phyloP scores from a whole-genome alignment of 371 early-diverging fungal genomes.

The Mortierella sp. region DNA sequence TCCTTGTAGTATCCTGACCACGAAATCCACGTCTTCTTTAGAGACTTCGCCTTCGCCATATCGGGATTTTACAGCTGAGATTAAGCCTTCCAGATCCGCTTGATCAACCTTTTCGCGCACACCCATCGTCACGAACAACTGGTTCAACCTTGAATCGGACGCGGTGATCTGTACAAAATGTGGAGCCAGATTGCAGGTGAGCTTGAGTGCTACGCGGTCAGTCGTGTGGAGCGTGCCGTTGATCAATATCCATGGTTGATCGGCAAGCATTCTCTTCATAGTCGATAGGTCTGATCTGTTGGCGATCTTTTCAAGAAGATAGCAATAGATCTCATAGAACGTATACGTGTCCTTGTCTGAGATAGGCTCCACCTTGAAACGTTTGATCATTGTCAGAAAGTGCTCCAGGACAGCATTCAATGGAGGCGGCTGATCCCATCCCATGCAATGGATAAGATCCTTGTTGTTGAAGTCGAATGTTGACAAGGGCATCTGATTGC shows the following conservation, averaged over 20 bases:
- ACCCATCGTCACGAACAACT: conserved; percentile 24
- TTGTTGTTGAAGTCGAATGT: conserved; percentile 4
- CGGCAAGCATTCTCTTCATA: conserved; percentile 5
- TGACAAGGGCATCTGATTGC: conserved; percentile 13
- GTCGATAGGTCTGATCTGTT: not conserved
- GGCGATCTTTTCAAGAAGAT: conserved; percentile 3
- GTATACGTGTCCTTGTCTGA: not conserved
- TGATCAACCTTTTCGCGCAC: conserved; percentile 13
- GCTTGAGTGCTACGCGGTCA: conserved; percentile 19
- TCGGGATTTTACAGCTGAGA: not conserved
- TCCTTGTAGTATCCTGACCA: not conserved
- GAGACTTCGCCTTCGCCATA: conserved; percentile 2
- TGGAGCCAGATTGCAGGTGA: conserved; percentile 13
- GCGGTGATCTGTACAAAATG: conserved; percentile 16
- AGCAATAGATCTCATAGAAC: conserved; percentile 10
- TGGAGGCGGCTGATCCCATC: conserved; percentile 21
- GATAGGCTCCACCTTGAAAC: not conserved
- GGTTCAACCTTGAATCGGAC: not conserved
- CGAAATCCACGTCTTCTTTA: conserved; percentile 10
- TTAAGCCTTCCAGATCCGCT: conserved; percentile 12
- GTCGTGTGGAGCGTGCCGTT: conserved; percentile 9
- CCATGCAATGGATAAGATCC: not conserved
- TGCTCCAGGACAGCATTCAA: conserved; percentile 14
- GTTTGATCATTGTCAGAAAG: conserved; percentile 3
- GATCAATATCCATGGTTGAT: conserved; percentile 22